Evolutionary conservation across 2,329 filamentous ascomycete species (phyloP).

Genomic region (Didymella lethalis): DNA sequence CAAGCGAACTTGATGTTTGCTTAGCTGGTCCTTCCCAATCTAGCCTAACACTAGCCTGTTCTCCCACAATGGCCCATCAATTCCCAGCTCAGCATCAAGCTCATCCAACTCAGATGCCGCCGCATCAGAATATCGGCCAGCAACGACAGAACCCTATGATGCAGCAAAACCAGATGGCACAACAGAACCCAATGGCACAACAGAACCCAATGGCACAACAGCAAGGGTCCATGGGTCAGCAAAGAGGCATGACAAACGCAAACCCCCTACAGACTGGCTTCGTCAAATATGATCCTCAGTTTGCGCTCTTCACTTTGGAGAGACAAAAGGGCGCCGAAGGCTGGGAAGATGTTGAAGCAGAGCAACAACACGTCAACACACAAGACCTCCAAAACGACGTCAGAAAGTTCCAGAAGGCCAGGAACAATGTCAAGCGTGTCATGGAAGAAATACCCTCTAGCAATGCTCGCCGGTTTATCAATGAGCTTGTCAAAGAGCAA

Average conservation of each 20-base stretch:
- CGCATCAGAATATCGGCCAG: slow-evolving; percentile 32
- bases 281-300: slow-evolving; percentile 30
- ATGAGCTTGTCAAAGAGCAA: slow-evolving; percentile 40
- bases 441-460: slow-evolving; percentile 38
- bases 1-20: slow-evolving; percentile 8
- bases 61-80: slow-evolving; percentile 20
- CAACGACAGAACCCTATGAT: slow-evolving; percentile 22
- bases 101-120: slow-evolving; percentile 14
- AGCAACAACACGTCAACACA: slow-evolving; percentile 32
- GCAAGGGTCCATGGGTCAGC: slow-evolving; percentile 9
- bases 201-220: background rate
- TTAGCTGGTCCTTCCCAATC: background rate
- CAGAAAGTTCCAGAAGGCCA: slow-evolving; percentile 32
- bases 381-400: slow-evolving; percentile 36
- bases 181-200: background rate
- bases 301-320: slow-evolving; percentile 39
- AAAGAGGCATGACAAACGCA: slow-evolving; percentile 22
- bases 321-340: slow-evolving; percentile 29
- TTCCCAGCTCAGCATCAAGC: slow-evolving; percentile 24
- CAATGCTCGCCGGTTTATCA: slow-evolving; percentile 35
- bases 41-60: too few relatives aligned
- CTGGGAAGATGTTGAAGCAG: slow-evolving; percentile 40
- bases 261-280: slow-evolving; percentile 18
- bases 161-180: background rate
- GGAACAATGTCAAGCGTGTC: slow-evolving; percentile 28